A percentile compares a stretch with the other conserved stretches of the same genome.
Conservation (phyloP, 306 rosid species). For the Prunus mira region DNA sequence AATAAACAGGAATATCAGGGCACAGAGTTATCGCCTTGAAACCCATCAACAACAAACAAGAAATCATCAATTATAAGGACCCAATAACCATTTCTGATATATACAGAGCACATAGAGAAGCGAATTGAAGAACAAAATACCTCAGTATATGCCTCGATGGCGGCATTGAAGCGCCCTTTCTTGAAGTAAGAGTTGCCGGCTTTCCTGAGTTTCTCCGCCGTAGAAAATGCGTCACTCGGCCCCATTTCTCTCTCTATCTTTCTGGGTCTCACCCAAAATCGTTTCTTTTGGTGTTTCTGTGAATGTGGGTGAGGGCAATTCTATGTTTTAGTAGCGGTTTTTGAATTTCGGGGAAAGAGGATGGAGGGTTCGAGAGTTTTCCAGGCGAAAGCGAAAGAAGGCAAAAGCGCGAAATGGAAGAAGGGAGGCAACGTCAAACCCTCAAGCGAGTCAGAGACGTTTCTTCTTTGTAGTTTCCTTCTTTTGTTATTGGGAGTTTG, state of each 20-base stretch:
- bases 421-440: neutral
- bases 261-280: neutral
- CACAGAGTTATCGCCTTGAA: conserved; percentile 70
- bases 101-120: neutral
- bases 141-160: conserved; percentile 95
- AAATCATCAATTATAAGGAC: neutral
- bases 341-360: neutral
- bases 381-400: neutral
- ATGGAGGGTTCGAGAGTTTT: neutral
- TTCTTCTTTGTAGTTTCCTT: neutral
- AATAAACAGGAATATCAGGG: conserved; percentile 75
- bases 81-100: neutral
- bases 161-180: conserved; percentile 75
- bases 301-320: neutral
- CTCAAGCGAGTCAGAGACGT: neutral
- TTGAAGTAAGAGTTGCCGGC: conserved; percentile 80
- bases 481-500: neutral
- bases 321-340: neutral
- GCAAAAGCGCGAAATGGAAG: neutral
- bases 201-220: conserved; percentile 63
- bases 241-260: conserved; percentile 36
- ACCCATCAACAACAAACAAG: neutral
- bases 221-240: conserved; percentile 35
- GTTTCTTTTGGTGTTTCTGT: neutral
- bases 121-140: conserved; percentile 23